A percentile compares a stretch with the other conserved stretches of the same genome.
phyloP scores from a whole-genome alignment of 2,329 filamentous ascomycete species.

The Fusarium kyushuense region DNA sequence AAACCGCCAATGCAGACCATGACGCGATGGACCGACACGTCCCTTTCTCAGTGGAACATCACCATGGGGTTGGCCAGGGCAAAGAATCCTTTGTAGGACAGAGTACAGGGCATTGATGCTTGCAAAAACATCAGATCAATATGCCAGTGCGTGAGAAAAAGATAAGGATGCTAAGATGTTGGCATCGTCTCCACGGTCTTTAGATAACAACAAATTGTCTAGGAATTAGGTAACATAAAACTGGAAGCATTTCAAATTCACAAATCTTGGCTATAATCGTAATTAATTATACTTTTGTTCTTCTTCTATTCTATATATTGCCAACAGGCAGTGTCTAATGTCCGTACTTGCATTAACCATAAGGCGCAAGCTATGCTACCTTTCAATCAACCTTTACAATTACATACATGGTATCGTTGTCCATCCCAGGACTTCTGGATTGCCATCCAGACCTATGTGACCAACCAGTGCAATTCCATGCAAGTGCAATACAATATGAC shows the following conservation, averaged over 20 bases:
- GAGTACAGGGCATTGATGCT: slow-evolving; percentile 2
- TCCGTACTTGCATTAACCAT: slow-evolving; percentile 3
- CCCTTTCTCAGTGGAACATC: slow-evolving; percentile 12
- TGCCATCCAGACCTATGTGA: slow-evolving; percentile 19
- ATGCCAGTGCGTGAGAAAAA: neutral
- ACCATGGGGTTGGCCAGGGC: slow-evolving; percentile 9
- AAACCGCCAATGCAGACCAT: slow-evolving; percentile 29
- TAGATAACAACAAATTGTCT: neutral
- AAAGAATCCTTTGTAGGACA: neutral
- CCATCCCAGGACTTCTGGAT: slow-evolving; percentile 21
- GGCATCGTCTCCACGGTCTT: neutral
- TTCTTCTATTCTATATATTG: slow-evolving; percentile 26
- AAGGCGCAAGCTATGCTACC: slow-evolving; percentile 1
- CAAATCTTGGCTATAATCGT: neutral
- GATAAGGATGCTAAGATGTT: neutral
- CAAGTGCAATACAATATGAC: slow-evolving; percentile 34
- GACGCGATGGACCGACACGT: slow-evolving; percentile 6
- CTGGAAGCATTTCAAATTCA: neutral
- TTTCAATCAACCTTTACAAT: slow-evolving; percentile 20
- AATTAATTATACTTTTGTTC: neutral
- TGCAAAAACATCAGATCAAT: neutral
- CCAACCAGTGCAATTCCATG: slow-evolving; percentile 33
- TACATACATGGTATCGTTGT: slow-evolving; percentile 38
- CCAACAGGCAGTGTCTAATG: slow-evolving; percentile 1
- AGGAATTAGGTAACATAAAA: neutral